Base-by-base conservation (phyloP, 176 grass and related monocot species). In the Elaeis guineensis region DNA sequence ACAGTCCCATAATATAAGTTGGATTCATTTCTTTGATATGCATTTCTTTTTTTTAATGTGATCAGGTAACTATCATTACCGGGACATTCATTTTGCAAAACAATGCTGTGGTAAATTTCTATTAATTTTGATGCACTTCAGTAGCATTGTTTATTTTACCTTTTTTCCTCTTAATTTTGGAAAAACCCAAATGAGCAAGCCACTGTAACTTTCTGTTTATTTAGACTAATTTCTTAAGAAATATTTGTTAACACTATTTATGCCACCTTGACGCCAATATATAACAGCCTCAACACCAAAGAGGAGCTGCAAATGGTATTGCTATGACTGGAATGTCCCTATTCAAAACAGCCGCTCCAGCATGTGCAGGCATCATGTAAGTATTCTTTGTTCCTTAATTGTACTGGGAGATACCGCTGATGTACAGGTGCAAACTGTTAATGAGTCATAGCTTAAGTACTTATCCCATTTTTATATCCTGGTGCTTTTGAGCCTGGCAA, bases 291-390 rank as follows among this genome's bases (percentile, higher is more conserved):
- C 87, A 83, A 49, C 66, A 77, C 15, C 87, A 90, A 86, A 73
- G 78, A 73, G 86, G 86, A 51, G 63, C 82, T 62, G 86, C 86
- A 54, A 90, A 90, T 85, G 82, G 82, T 11, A 26, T 79, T 8
- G 49, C 82, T 16, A 70, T 90, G 73, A 90, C 79, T n/a, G 67
- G 16, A 50, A 62, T 80, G 69, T 90, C 82, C 22, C 24, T 90
- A 21, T 80, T 86, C 23, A 90, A 83, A 67, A 75, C 64, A 71
- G 24, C 77, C 11, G 87, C 87, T 74, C 87, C 87, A 59, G 82
- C 79, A 21, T 72, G 75, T 54, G 79, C 52, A 1, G 79, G 87
- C 54, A 65, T 74, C 64, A 48, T 86, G 83, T 91, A 54, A 91
- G 74, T 77, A 50, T 44, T 44, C 35, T 44, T 14, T 44, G 35